Base-by-base conservation (phyloP, 2,329 filamentous ascomycete genomes). In the Xylaria sp. region DNA sequence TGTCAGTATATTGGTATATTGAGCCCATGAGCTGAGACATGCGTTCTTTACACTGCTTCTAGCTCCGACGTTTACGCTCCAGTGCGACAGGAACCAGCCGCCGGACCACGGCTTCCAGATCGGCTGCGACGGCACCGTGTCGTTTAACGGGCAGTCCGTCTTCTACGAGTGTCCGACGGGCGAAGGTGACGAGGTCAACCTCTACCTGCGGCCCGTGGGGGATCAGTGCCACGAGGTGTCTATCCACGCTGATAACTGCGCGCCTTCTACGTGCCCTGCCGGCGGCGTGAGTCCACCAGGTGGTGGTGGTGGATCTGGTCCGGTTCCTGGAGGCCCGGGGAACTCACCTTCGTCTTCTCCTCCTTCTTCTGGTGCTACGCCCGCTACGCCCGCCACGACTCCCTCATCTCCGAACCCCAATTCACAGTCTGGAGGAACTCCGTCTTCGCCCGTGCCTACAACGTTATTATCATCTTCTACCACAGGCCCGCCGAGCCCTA, bases 121-220 rank as follows among this genome's bases (percentile, higher is more conserved):
- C 61, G 78, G 75, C 47, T 82, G 81, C 25, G 75, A 83, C 62
- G 87, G 87, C 35, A 70, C 73, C 6, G 71, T 91, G 19, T 78
- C 78, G 2, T 84, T 82, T 74, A 76, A 84, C 33, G 82, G 81
- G 47, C 80, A 78, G 68, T 74, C 78, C 2, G 76, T 76, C 28
- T 90, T 90, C 73, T 86, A 83, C 70, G 82, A 86, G 45, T 91
- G 89, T 71, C 80, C 83, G 28, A 87, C 86, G 19, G 82, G 82
- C 2, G 80, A 84, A 58, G 71, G 79, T 25, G 80, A 79, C 43
- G 82, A 84, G 60, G 85, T 79, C 75, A 87, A 88, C 68, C 73
- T 88, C 64, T 88, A 88, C 73, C 78, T 69, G 31, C 69, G 64
- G 69, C 76, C 66, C 72, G 83, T 73, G 38, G 74, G 65, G 8